Evolutionary conservation across 345 rosid species (phyloP), one percentile per base, ranked within the genome.

Genomic region (Barbarea vulgaris): DNA sequence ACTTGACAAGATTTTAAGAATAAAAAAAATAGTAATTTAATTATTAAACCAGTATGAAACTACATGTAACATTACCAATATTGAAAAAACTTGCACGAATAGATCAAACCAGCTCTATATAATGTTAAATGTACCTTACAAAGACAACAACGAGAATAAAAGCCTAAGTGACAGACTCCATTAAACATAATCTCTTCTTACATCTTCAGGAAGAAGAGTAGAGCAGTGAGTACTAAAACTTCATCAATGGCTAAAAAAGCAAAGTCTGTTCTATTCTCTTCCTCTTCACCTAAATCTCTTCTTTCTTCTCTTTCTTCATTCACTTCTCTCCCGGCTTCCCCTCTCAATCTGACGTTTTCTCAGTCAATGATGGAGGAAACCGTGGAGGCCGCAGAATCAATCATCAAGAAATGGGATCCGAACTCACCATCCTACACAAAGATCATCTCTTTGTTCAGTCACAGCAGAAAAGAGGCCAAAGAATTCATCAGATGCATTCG

Each of bases 371-470:
- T 82, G 78, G 86, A 84, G 50, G 86, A 87, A 51, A 83, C 67
- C 46, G 76, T 93, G 4, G 62, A 64, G 52, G 75, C 78, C 21
- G 85, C 94, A 0, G 85, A 82, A 69, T 11, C 82, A 22, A 64
- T 90, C 55, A 90, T 90, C 80, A 77, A 25, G 18, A 87, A 81
- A 81, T 93, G 96, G 98, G 87, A 83, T 60, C 39, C 58, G 0
- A 74, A 73, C 79, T 60, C 93, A 6, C 47, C 84, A 1, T 72
- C 92, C 1, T 41, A 52, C 66, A 65, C 83, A 53, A 74, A 54
- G 33, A 57, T 82, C 61, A 60, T 57, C 50, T 80, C 80, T 27
- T 73, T 88, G 58, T 87, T 84, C 70, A 72, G 68, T 18, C 70
- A 77, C 10, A 64, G 78, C 67, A 72, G 86, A 65, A 72, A 75